A percentile compares a stretch with the other conserved stretches of the same genome.
Conservation (phyloP, 805 yeast genomes). For the Saturnispora quitensis region DNA sequence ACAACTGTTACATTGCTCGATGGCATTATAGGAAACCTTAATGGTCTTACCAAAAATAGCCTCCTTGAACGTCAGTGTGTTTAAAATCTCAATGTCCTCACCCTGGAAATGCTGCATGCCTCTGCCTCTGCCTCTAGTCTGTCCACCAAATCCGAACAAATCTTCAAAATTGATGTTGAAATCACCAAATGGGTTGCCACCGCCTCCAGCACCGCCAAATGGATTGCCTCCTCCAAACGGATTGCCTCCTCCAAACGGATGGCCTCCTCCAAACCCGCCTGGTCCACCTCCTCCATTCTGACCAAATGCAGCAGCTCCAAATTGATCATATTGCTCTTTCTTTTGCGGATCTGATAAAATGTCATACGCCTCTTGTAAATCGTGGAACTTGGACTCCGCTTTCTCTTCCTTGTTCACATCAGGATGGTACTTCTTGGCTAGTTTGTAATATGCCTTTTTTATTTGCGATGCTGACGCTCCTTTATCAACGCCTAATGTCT, state of each 20-base stretch:
- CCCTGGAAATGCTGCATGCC: conserved; percentile 76
- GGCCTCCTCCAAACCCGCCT: conserved; percentile 44
- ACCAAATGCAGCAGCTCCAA: conserved; percentile 80
- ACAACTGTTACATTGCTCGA: conserved; percentile 74
- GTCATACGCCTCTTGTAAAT: conserved; percentile 91
- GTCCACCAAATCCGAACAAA: conserved; percentile 34
- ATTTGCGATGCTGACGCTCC: conserved; percentile 73
- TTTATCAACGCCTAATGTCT: conserved; percentile 66
- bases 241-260: conserved; percentile 24
- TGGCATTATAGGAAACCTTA: conserved; percentile 59
- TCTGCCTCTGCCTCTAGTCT: conserved; percentile 28
- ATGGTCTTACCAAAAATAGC: conserved; percentile 72
- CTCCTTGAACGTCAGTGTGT: conserved; percentile 72
- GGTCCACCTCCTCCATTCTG: conserved; percentile 46
- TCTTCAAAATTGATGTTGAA: conserved; percentile 45
- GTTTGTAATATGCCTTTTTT: conserved; percentile 86
- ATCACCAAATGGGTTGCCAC: conserved; percentile 25
- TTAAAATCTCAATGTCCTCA: conserved; percentile 74
- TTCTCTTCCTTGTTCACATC: conserved; percentile 89
- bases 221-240: conserved; percentile 34
- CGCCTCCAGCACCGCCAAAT: conserved; percentile 32
- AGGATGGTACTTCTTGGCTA: conserved; percentile 93
- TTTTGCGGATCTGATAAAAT: conserved; percentile 77
- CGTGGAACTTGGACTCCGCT: conserved; percentile 85
- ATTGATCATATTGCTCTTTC: conserved; percentile 84